Evolutionary conservation across 192 early-diverging fungal species (phyloP).

Genomic region (Gonapodya prolifera): DNA sequence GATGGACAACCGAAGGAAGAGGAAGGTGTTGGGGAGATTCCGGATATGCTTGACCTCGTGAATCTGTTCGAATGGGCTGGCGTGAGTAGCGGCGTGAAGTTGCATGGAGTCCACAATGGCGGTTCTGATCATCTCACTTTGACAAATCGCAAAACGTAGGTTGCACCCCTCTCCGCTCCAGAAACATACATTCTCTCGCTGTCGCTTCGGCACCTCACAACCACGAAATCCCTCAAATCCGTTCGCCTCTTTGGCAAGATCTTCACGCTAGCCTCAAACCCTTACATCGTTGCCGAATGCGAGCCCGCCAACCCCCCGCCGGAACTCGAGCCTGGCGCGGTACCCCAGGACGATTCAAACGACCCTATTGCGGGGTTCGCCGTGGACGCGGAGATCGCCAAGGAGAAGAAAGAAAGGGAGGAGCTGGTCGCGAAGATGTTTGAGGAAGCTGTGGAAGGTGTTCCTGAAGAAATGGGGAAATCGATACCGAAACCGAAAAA

Average conservation of each 20-base stretch:
- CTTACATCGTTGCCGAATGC: conserved; percentile 41
- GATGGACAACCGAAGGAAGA: conserved; percentile 9
- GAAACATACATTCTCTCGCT: conserved; percentile 44
- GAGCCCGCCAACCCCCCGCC: conserved; percentile 24
- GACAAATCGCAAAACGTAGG: no score
- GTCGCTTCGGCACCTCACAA: conserved; percentile 31
- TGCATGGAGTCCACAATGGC: neutral
- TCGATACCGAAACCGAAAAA: conserved; percentile 22
- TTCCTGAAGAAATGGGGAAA: conserved; percentile 13
- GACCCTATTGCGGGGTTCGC: neutral
- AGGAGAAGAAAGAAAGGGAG: conserved; percentile 14
- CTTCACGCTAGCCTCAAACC: conserved; percentile 14
- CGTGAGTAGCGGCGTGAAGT: conserved; percentile 14
- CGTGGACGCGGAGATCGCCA: conserved; percentile 9
- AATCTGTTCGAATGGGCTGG: conserved; percentile 51
- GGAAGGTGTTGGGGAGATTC: conserved; percentile 37
- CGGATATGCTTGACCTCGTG: conserved; percentile 41
- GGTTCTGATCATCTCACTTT: no score
- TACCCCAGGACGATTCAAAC: neutral
- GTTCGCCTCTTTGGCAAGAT: conserved; percentile 47
- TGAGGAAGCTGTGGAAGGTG: neutral
- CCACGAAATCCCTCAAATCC: conserved; percentile 36
- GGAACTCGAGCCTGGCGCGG: neutral
- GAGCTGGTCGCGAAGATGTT: neutral
- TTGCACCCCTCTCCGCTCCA: neutral